These are phyloP conservation scores for Panus rudis DNA, from an alignment of 768 basidiomycete species.

Conservation along the genomic window DNA sequence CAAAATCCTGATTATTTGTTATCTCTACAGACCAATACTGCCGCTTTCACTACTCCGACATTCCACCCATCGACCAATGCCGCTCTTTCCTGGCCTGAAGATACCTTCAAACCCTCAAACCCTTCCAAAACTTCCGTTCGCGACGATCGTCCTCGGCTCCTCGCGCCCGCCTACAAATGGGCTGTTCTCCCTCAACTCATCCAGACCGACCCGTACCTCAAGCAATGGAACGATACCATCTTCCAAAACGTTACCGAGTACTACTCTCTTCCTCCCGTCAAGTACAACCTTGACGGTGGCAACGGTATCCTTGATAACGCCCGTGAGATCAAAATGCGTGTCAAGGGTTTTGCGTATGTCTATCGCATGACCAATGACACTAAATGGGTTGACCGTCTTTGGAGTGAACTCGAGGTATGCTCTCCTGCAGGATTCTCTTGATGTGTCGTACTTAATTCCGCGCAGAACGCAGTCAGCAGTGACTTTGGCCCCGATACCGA, in stretches of 20 bases:
- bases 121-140: constrained; percentile 58
- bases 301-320: constrained; percentile 92
- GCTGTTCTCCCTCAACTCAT: constrained; percentile 72
- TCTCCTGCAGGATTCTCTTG: too few species aligned
- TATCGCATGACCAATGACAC: constrained; percentile 91
- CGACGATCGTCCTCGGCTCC: constrained; percentile 79
- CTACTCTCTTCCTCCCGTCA: constrained; percentile 51
- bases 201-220: constrained; percentile 75
- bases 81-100: constrained; percentile 67
- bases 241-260: constrained; percentile 83
- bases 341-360: constrained; percentile 90
- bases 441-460: too few species aligned
- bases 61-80: constrained; percentile 51
- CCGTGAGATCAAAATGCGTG: constrained; percentile 79
- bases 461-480: constrained; percentile 76
- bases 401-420: constrained; percentile 74
- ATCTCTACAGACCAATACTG: constrained; percentile 57
- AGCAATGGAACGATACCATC: constrained; percentile 86
- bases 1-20: neutral
- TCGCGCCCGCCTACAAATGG: constrained; percentile 94
- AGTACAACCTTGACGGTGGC: constrained; percentile 69
- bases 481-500: constrained; percentile 61
- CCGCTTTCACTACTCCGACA: constrained; percentile 63
- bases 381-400: constrained; percentile 82
- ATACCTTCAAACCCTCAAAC: constrained; percentile 63